Base-by-base conservation (phyloP, 345 rosid species). In the Dovyalis caffra region DNA sequence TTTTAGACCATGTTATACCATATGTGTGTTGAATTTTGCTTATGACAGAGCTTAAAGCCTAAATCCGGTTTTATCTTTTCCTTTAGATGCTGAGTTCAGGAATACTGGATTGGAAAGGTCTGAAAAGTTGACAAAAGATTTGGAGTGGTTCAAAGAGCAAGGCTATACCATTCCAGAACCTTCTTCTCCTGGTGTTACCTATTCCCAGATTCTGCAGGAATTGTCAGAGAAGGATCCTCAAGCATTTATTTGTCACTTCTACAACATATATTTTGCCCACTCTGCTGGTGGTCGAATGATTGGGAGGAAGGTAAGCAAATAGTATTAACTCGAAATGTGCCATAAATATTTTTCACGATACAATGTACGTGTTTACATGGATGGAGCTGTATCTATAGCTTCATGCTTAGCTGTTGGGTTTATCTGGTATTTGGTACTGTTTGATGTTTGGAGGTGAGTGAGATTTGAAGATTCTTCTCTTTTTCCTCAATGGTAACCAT, bases 281-380 rank as follows among this genome's bases (percentile, higher is more conserved):
- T 80, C 89, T 63, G 99, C 99, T 37, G 99, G 99, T 74, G 99
- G 99, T 51, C 90, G 94, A 66, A 92, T 95, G 97, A 95, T 95
- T 76, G 99, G 97, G 72, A 91, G 79, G 83, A 95, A 90, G 93
- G 99, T 95, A 87, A 32, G 34, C 75, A 21, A 58, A 58, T 40
- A 23, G 25, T 56, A 21, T 69, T 47, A 32, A 35, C 49, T 40
- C 34, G 5, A 26, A 33, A 51, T 12, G 16, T 3, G 34, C 62
- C 49, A 62, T 45, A 68, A 76, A 8, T 61, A 37, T 23, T 23
- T 47, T 62, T 25, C 61, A 16, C 15, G 4, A 43, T 2, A 40
- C 23, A 58, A 56, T 7, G 38, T 25, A 61, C 9, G 8, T 21
- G 9, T 26, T 32, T 62, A 23, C 33, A 40, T n/a, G 26, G 11